Percentiles rank a stretch among this genome's conserved stretches.
Evolutionary conservation across 208 protist genomes (phyloP).

Genomic region (Leptomonas seymouri): DNA sequence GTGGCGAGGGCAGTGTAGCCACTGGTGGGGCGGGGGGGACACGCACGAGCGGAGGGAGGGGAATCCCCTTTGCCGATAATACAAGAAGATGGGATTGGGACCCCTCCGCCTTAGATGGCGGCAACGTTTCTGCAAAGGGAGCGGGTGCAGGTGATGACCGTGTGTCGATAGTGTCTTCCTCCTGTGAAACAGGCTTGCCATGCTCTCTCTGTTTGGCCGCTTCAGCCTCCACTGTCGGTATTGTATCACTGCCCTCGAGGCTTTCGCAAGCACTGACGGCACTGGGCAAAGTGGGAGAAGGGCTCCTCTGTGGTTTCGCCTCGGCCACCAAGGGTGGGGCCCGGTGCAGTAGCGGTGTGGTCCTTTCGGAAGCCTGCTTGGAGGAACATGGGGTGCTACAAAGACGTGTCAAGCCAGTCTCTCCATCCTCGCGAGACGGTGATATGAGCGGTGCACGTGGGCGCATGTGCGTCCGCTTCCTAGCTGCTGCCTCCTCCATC

Average conservation of each 20-base stretch:
- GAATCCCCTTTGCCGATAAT: neutral
- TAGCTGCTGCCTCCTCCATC: neutral
- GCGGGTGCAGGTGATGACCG: too few relatives aligned
- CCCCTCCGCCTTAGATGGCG: too few relatives aligned
- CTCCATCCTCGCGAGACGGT: neutral
- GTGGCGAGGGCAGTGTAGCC: neutral
- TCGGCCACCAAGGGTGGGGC: neutral
- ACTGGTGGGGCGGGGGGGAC: conserved; percentile 2
- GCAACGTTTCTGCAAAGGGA: too few relatives aligned
- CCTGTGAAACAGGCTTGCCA: too few relatives aligned
- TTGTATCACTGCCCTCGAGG: too few relatives aligned
- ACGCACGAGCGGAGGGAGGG: neutral
- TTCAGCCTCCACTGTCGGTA: too few relatives aligned
- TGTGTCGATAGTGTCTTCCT: too few relatives aligned
- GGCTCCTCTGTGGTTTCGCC: neutral
- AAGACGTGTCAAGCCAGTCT: neutral
- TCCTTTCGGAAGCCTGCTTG: neutral
- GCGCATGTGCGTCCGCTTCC: neutral
- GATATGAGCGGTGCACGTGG: conserved; percentile 5
- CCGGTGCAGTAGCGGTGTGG: neutral
- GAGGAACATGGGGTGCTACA: neutral
- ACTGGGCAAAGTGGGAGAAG: neutral
- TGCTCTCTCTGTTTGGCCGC: too few relatives aligned
- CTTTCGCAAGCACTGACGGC: too few relatives aligned
- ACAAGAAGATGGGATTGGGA: neutral